Conservation (phyloP, 2,329 filamentous ascomycete genomes). For the Colletotrichum sp. region DNA sequence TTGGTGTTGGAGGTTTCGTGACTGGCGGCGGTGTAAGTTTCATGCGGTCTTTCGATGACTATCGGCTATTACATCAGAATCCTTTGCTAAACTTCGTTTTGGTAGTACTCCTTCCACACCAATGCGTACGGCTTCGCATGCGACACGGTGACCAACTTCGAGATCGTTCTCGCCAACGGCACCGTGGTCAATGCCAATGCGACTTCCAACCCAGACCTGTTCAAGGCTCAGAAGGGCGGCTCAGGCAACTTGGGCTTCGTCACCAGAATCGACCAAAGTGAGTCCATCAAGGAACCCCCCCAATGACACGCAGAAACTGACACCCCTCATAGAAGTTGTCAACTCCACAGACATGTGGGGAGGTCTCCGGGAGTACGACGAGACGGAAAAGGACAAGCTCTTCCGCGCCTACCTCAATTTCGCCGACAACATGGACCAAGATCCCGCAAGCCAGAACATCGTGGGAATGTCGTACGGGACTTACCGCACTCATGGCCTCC, state of each 20-base stretch:
- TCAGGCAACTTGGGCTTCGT: slow-evolving; percentile 49
- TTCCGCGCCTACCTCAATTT: slow-evolving; percentile 32
- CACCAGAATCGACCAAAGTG: slow-evolving; percentile 28
- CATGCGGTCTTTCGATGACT: no score
- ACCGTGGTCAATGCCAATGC: slow-evolving; percentile 43
- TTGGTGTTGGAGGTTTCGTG: slow-evolving; percentile 26
- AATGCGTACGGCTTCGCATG: slow-evolving; percentile 41
- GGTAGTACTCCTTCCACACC: slow-evolving; percentile 31
- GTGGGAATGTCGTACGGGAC: slow-evolving; percentile 25
- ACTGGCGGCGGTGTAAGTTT: slow-evolving; percentile 22
- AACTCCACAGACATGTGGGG: slow-evolving; percentile 30
- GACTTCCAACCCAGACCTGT: slow-evolving; percentile 42
- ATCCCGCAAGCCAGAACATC: slow-evolving; percentile 32
- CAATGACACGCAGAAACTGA: background rate
- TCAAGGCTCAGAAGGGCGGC: slow-evolving; percentile 50
- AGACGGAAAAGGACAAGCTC: slow-evolving; percentile 25
- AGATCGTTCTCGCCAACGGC: slow-evolving; percentile 48
- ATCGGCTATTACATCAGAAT: fast-evolving
- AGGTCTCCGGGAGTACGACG: slow-evolving; percentile 28
- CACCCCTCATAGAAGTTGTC: background rate
- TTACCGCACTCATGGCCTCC: slow-evolving; percentile 14
- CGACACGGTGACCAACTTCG: slow-evolving; percentile 43
- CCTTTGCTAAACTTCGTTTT: background rate
- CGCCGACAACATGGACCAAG: slow-evolving; percentile 27
- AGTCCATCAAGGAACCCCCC: background rate